These are phyloP conservation scores for Ustilago shanxiensis DNA, from an alignment of 1,284 basidiomycete genomes.

Conservation along the genomic window DNA sequence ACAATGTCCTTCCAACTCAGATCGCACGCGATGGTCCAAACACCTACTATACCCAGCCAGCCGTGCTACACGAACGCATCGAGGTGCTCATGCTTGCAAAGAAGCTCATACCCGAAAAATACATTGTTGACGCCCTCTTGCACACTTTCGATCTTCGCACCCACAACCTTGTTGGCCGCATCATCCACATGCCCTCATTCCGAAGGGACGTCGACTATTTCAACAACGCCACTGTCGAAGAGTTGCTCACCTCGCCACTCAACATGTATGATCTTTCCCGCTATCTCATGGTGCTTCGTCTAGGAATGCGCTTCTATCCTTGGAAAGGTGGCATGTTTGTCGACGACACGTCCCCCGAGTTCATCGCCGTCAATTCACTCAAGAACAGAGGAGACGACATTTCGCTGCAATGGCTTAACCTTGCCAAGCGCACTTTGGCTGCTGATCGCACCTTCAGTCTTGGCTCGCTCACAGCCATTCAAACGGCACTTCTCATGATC, in stretches of 20 bases:
- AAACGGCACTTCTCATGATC: constrained; percentile 55
- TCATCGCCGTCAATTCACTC: constrained; percentile 49
- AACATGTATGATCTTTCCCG: constrained; percentile 51
- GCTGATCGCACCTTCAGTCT: constrained; percentile 44
- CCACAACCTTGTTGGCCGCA: constrained; percentile 51
- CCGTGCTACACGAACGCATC: constrained; percentile 32
- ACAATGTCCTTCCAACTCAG: constrained; percentile 19
- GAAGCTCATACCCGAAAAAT: constrained; percentile 21
- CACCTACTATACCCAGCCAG: constrained; percentile 24
- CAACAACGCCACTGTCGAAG: constrained; percentile 34
- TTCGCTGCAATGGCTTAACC: constrained; percentile 44
- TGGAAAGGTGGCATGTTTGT: constrained; percentile 34
- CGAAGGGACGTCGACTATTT: constrained; percentile 45
- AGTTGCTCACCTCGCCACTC: constrained; percentile 36
- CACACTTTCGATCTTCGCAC: constrained; percentile 36
- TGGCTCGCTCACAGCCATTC: constrained; percentile 49
- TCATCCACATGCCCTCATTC: constrained; percentile 52
- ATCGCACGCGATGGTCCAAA: constrained; percentile 19
- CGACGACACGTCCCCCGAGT: constrained; percentile 38
- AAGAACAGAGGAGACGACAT: constrained; percentile 51
- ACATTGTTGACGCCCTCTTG: constrained; percentile 32
- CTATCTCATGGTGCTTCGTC: constrained; percentile 54
- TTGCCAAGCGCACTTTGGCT: constrained; percentile 48
- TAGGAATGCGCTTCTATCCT: constrained; percentile 61
- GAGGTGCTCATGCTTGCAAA: constrained; percentile 42